Conservation (phyloP, 2,329 filamentous ascomycete species). For the Elsinoe australis region DNA sequence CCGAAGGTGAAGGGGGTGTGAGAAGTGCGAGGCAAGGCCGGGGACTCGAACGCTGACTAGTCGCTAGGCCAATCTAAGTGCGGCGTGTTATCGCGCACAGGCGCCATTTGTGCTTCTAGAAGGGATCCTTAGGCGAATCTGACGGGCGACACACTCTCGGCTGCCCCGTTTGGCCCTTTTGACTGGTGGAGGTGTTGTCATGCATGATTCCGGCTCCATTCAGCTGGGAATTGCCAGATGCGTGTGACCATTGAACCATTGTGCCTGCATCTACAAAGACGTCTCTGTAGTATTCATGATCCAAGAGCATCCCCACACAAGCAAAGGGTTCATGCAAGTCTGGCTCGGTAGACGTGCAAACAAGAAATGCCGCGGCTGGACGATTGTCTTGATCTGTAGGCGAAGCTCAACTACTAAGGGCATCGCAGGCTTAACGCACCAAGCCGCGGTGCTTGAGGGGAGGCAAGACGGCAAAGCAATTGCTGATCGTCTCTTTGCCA, state of each 20-base stretch:
- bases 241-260: constrained; percentile 1
- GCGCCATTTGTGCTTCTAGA: constrained; percentile 15
- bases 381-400: constrained; percentile 2
- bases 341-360: constrained; percentile 13
- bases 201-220: constrained; percentile 6
- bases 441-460: constrained; percentile 5
- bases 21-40: not conserved
- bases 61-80: constrained; percentile 9
- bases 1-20: constrained; percentile 15
- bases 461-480: constrained; percentile 12
- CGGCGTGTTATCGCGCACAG: constrained; percentile 18
- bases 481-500: not conserved
- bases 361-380: constrained; percentile 11
- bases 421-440: not conserved
- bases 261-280: constrained; percentile 3
- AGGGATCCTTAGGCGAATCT: constrained; percentile 15
- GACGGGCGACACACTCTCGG: constrained; percentile 1
- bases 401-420: constrained; percentile 1
- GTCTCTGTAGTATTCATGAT: no score
- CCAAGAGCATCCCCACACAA: no score
- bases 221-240: not conserved
- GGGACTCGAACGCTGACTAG: constrained; percentile 6
- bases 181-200: constrained; percentile 9
- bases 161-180: constrained; percentile 1
- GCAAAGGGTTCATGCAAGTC: constrained; percentile 6